These are phyloP conservation scores for Heimioporus sp. DNA, from an alignment of 768 basidiomycete species.

Conservation along the genomic window DNA sequence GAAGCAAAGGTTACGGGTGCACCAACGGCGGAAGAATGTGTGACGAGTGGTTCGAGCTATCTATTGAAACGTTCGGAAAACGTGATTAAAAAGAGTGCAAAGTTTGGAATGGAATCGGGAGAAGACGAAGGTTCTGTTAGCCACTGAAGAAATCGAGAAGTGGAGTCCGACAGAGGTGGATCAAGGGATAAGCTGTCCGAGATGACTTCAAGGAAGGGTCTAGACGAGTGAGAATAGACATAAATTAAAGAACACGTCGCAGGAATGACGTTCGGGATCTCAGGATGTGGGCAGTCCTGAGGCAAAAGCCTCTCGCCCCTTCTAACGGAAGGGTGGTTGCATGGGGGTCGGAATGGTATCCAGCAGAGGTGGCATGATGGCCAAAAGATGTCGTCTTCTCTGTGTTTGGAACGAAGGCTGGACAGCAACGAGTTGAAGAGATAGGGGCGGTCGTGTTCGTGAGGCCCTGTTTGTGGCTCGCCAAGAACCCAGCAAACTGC, in stretches of 20 bases:
- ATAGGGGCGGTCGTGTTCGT: neutral
- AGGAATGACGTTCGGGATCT: no score
- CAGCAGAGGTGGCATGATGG: constrained; percentile 3
- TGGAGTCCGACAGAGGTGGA: no score
- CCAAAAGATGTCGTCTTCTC: neutral
- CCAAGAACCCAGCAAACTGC: constrained; percentile 3
- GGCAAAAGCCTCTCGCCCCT: no score
- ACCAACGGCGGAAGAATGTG: no score
- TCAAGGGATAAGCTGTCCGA: no score
- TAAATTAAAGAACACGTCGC: no score
- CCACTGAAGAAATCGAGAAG: neutral
- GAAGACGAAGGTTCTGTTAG: neutral
- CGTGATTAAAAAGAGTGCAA: neutral
- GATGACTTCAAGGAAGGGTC: no score
- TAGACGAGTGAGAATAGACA: no score
- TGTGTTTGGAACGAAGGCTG: neutral
- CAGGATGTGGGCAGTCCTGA: no score
- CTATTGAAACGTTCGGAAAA: neutral
- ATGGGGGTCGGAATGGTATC: constrained; percentile 6
- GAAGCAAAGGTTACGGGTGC: no score
- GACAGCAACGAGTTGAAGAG: neutral
- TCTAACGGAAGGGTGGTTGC: neutral
- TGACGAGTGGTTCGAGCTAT: no score
- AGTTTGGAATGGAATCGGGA: neutral
- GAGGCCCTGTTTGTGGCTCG: no score